A percentile compares a stretch with the other conserved stretches of the same genome.
phyloP scores from a whole-genome alignment of 345 rosid species.

The Schrenkiella parvula region DNA sequence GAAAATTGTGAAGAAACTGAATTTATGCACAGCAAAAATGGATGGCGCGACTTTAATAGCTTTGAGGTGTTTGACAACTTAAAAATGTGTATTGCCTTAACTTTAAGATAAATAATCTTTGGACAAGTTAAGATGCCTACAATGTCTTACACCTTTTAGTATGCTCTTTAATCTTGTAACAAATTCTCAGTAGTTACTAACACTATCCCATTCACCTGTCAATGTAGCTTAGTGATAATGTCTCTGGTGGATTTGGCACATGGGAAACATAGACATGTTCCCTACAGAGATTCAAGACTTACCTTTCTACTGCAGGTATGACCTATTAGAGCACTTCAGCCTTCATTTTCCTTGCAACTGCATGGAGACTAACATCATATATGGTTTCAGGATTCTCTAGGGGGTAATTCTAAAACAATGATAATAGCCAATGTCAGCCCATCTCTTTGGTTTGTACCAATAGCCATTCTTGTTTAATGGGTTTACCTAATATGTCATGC shows the following conservation, averaged over 20 bases:
- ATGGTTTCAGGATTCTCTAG: slow-evolving; percentile 81
- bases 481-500: neutral
- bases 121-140: neutral
- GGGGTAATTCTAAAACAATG: slow-evolving; percentile 94
- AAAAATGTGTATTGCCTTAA: neutral
- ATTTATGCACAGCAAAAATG: neutral
- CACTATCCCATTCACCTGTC: slow-evolving; percentile 16
- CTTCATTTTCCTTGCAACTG: slow-evolving; percentile 2
- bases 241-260: slow-evolving; percentile 94
- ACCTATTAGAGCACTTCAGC: slow-evolving; percentile 15
- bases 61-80: slow-evolving; percentile 17
- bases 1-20: neutral
- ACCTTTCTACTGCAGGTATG: slow-evolving; percentile 93
- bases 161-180: neutral
- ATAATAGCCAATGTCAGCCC: slow-evolving; percentile 96
- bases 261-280: slow-evolving; percentile 92
- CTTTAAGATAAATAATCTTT: neutral
- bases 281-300: slow-evolving; percentile 95
- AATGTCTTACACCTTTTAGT: neutral
- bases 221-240: slow-evolving; percentile 85
- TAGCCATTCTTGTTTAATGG: slow-evolving; percentile 10
- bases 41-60: neutral
- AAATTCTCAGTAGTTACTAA: slow-evolving; percentile 9
- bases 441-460: slow-evolving; percentile 63
- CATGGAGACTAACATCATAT: slow-evolving; percentile 21